Conservation (phyloP, 2,329 filamentous ascomycete genomes). For the Neophaeococcomyces aloes region DNA sequence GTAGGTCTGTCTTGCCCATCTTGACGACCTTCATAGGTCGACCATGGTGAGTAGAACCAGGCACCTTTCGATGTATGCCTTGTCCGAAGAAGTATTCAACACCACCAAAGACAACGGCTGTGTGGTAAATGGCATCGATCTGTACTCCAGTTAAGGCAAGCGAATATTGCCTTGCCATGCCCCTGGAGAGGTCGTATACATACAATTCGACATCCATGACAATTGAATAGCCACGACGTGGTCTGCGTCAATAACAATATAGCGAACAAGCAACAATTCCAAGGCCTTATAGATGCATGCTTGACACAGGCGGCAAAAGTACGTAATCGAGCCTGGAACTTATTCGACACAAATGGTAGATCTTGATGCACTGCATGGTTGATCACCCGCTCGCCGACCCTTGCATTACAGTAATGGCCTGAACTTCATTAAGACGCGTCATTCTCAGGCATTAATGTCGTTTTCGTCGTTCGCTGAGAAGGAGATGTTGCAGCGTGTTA, state of each 20-base stretch:
- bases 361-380: no score
- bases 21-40: slow-evolving; percentile 64
- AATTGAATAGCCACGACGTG: background rate
- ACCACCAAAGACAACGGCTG: slow-evolving; percentile 72
- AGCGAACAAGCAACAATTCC: no score
- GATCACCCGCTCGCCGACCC: no score
- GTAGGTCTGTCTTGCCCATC: slow-evolving; percentile 67
- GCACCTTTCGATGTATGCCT: slow-evolving; percentile 68
- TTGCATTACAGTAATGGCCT: no score
- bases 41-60: slow-evolving; percentile 79
- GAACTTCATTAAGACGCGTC: no score
- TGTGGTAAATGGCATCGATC: slow-evolving; percentile 93
- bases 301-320: slow-evolving; percentile 3
- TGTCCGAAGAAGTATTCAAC: slow-evolving; percentile 86
- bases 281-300: no score
- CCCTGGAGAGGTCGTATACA: slow-evolving; percentile 64
- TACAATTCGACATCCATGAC: slow-evolving; percentile 66
- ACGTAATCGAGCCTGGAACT: background rate
- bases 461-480: no score
- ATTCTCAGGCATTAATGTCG: no score
- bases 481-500: no score
- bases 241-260: background rate
- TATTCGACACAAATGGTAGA: no score
- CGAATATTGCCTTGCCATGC: slow-evolving; percentile 47
- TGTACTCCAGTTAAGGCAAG: slow-evolving; percentile 52